These are phyloP conservation scores for Berberis thunbergii DNA, from an alignment of 164 flowering plant genomes.

Conservation along the genomic window DNA sequence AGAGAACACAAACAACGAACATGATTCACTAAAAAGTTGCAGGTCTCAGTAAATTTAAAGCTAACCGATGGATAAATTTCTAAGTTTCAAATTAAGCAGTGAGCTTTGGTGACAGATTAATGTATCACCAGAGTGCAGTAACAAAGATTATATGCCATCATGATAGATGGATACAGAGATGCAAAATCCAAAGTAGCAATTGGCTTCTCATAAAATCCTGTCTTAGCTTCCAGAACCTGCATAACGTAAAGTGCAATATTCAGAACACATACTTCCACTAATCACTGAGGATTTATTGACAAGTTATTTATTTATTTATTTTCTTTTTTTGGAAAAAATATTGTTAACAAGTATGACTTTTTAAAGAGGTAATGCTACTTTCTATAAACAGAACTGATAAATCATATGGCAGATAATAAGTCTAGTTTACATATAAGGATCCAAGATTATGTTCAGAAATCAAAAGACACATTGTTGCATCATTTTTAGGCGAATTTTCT, in stretches of 20 bases:
- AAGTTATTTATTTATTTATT: neutral
- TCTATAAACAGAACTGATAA: too few species aligned
- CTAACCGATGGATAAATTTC: too few species aligned
- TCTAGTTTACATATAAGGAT: too few species aligned
- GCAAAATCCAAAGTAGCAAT: constrained; percentile 99
- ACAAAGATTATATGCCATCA: constrained; percentile 99
- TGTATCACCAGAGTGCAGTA: constrained; percentile 85
- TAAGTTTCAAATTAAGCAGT: neutral
- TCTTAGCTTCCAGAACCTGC: constrained; percentile 88
- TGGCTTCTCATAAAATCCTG: constrained; percentile 95
- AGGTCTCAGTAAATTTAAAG: too few species aligned
- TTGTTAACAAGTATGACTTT: too few species aligned
- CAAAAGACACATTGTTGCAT: too few species aligned
- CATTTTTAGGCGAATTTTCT: too few species aligned
- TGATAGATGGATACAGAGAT: constrained; percentile 95
- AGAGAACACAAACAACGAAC: constrained; percentile 11
- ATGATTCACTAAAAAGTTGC: neutral
- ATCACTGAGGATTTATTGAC: neutral
- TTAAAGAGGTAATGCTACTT: too few species aligned
- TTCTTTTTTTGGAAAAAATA: too few species aligned
- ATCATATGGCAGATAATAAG: too few species aligned
- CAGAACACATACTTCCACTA: constrained; percentile 1
- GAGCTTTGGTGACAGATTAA: neutral
- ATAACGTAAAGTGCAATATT: constrained; percentile 9
- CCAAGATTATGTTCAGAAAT: too few species aligned